Percentiles rank a stretch among this genome's conserved stretches.
phyloP scores from a whole-genome alignment of 2,329 filamentous ascomycete species.

The Diplodia corticola region DNA sequence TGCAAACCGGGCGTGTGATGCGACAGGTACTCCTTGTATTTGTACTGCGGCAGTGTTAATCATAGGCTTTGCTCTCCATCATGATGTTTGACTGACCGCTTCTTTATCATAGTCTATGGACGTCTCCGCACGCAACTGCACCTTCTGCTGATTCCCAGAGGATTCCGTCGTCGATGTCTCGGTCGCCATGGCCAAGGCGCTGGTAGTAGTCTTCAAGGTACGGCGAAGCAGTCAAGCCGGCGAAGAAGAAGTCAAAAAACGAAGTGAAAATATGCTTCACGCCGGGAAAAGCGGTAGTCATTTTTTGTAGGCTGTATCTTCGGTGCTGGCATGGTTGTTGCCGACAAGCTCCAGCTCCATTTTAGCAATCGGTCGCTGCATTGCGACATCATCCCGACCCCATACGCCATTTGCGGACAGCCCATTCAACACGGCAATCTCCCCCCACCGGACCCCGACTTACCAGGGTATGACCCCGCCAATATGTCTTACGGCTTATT shows the following conservation, averaged over 20 bases:
- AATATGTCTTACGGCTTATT: constrained; percentile 7
- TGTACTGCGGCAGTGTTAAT: constrained; percentile 4
- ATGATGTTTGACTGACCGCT: not conserved
- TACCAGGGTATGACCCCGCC: constrained; percentile 1
- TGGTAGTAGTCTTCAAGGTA: constrained; percentile 13
- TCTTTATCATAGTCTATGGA: constrained; percentile 20
- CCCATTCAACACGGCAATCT: not conserved
- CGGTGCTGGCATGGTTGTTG: not conserved
- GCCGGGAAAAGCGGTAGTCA: not conserved
- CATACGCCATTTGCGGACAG: constrained; percentile 6
- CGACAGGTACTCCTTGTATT: constrained; percentile 13
- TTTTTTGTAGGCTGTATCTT: not conserved
- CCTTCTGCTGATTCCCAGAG: constrained; percentile 15
- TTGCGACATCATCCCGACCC: constrained; percentile 19
- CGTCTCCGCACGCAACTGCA: constrained; percentile 16
- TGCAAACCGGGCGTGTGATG: constrained; percentile 3
- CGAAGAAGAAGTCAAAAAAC: constrained; percentile 7
- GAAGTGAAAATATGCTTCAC: constrained; percentile 10
- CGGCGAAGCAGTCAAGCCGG: constrained; percentile 12
- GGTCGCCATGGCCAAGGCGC: constrained; percentile 9
- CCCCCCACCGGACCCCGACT: constrained; percentile 6
- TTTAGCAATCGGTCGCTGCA: constrained; percentile 1
- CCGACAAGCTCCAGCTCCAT: not conserved
- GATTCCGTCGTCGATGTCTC: constrained; percentile 1
- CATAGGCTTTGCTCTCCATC: not conserved